phyloP scores from a whole-genome alignment of 495 filamentous ascomycete genomes.

The Hyaloscypha variabilis region DNA sequence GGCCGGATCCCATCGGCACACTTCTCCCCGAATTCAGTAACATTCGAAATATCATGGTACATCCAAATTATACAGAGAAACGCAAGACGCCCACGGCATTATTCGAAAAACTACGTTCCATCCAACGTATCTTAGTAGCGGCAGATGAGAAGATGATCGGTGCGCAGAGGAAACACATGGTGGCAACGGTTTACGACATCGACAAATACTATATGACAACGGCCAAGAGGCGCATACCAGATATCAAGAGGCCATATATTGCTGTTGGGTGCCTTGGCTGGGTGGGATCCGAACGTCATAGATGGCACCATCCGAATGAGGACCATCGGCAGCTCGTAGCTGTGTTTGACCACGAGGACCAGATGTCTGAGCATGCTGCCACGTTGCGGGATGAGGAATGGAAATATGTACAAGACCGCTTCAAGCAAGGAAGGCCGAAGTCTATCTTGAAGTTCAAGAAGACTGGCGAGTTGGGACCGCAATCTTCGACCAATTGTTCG shows the following conservation, averaged over 20 bases:
- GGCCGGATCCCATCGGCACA: constrained; percentile 18
- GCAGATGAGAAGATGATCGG: constrained; percentile 31
- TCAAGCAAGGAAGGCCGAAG: constrained; percentile 9
- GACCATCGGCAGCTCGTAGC: constrained; percentile 24
- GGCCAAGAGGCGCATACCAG: constrained; percentile 2
- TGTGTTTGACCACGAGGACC: constrained; percentile 19
- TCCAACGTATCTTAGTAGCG: constrained; percentile 21
- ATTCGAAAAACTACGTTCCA: constrained; percentile 12
- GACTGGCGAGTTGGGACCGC: not conserved
- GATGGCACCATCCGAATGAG: constrained; percentile 18
- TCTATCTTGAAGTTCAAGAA: constrained; percentile 14
- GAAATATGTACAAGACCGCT: constrained; percentile 18
- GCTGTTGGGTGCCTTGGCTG: constrained; percentile 30
- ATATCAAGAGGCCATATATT: constrained; percentile 19
- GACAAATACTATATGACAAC: constrained; percentile 18
- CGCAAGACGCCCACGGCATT: constrained; percentile 13
- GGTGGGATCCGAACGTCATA: constrained; percentile 19
- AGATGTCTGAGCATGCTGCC: constrained; percentile 23
- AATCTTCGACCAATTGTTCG: not conserved
- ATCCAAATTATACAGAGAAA: constrained; percentile 27
- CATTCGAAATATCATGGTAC: constrained; percentile 28
- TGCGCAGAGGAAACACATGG: constrained; percentile 21
- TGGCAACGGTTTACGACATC: constrained; percentile 25
- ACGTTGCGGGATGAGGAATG: constrained; percentile 19
- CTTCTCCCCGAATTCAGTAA: constrained; percentile 16